Base-by-base conservation (phyloP, 805 yeast species). In the Starmerella potacharoeniae region DNA sequence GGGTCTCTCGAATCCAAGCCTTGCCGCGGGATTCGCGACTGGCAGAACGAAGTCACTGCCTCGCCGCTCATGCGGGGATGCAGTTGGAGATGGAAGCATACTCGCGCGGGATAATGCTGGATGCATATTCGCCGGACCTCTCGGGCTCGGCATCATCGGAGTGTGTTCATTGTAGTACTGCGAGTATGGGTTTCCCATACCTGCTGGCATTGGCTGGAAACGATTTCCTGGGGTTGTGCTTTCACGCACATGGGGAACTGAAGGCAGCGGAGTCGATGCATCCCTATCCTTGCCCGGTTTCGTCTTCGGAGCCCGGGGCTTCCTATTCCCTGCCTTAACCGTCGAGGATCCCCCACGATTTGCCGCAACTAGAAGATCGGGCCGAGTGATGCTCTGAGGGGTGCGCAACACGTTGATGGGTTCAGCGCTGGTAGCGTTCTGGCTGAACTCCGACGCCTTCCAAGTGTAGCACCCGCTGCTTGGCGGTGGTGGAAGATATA, bases 401-500 rank as follows among this genome's bases (percentile, higher is more conserved):
- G 63, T 60, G 1, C 60, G 51, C 16, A 55, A 56, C 52, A 56
- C 53, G 28, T 52, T 56, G 7, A 47, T 4, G 22, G 17, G 34
- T 17, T 33, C 49, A 34, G 33, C 30, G 9, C 31, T 31, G 7
- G 40, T 6, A 1, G 49, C 14, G 11, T 16, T 17, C 39, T 16
- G 37, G 16, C 16, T 11, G 31, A 33, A 43, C 35, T 43, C 49
- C n/a, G 35, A 14, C 6, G 40, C 54, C 16, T 29, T 29, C 59
- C 55, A 54, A 6, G 46, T 46, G 44, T 50, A 53, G 4, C 50
- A 36, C 9, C 35, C 39, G 42, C 44, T 51, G 16, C 44, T n/a
- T 2, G 58, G 55, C 9, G 61, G 61, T 8, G 62, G 62, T 5
- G 62, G 62, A 1, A 60, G 56, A 16, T 43, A 53, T 14, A 60